A percentile compares a stretch with the other conserved stretches of the same genome.
phyloP scores from a whole-genome alignment of 1,284 basidiomycete genomes.

The Moniliella sp. region DNA sequence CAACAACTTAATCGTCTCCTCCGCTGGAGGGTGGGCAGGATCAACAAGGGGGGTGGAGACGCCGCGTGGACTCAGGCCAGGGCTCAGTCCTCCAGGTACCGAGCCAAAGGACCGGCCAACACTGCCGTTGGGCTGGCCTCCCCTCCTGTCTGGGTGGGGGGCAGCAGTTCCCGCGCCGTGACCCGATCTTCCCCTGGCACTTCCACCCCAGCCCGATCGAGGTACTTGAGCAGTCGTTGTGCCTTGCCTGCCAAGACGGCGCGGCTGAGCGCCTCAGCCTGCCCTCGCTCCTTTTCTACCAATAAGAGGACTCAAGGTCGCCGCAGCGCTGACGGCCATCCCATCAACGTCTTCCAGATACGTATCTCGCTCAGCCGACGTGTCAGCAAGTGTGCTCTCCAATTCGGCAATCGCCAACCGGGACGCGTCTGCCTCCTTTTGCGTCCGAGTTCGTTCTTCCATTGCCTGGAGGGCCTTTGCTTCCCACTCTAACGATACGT shows the following conservation, averaged over 20 bases:
- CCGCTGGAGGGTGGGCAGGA: not conserved
- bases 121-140: not conserved
- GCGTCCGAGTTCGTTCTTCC: no score
- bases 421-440: no score
- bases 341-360: conserved; percentile 25
- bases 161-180: no score
- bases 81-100: not conserved
- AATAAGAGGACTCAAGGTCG: conserved; percentile 18
- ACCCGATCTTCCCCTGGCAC: not conserved
- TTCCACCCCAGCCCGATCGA: not conserved
- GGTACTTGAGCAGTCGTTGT: not conserved
- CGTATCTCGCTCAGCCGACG: conserved; percentile 24
- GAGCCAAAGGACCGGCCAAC: not conserved
- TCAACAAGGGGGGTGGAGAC: not conserved
- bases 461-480: no score
- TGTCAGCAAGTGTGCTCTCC: no score
- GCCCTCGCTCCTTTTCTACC: not conserved
- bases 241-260: not conserved
- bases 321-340: conserved; percentile 25
- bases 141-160: no score
- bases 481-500: no score
- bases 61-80: no score
- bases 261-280: not conserved
- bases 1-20: conserved; percentile 21
- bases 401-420: no score